Evolutionary conservation across 2,329 filamentous ascomycete genomes (phyloP).

Genomic region (Colletotrichum sp.): DNA sequence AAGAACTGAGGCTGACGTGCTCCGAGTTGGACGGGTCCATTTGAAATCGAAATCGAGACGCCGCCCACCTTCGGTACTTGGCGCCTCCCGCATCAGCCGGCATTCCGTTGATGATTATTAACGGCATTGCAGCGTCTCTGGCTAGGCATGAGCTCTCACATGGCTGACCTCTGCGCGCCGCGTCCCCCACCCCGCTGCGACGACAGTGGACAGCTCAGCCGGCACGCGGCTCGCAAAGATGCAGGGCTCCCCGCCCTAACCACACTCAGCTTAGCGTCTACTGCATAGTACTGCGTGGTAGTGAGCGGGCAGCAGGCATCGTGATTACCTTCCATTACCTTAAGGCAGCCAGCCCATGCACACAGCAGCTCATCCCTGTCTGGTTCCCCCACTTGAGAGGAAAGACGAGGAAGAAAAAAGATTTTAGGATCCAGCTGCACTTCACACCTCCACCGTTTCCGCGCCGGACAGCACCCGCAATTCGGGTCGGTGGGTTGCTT

Average conservation of each 20-base stretch:
- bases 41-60: too few relatives aligned
- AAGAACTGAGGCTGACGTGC: too few relatives aligned
- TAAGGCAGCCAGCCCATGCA: not conserved
- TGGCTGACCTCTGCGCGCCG: not conserved
- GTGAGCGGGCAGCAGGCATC: not conserved
- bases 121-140: not conserved
- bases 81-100: conserved; percentile 2
- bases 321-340: too few relatives aligned
- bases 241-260: not conserved
- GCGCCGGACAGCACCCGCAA: not conserved
- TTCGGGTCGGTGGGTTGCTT: not conserved
- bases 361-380: not conserved
- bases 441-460: not conserved
- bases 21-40: too few relatives aligned
- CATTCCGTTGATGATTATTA: not conserved
- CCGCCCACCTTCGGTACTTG: not conserved
- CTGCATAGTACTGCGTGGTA: not conserved
- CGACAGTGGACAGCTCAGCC: not conserved
- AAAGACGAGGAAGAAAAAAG: not conserved
- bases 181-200: not conserved
- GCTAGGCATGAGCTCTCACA: not conserved
- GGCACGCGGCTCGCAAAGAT: not conserved
- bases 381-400: not conserved
- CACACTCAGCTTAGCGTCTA: not conserved
- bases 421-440: not conserved